phyloP scores from a whole-genome alignment of 2,329 filamentous ascomycete genomes.

The Truncatella angustata region DNA sequence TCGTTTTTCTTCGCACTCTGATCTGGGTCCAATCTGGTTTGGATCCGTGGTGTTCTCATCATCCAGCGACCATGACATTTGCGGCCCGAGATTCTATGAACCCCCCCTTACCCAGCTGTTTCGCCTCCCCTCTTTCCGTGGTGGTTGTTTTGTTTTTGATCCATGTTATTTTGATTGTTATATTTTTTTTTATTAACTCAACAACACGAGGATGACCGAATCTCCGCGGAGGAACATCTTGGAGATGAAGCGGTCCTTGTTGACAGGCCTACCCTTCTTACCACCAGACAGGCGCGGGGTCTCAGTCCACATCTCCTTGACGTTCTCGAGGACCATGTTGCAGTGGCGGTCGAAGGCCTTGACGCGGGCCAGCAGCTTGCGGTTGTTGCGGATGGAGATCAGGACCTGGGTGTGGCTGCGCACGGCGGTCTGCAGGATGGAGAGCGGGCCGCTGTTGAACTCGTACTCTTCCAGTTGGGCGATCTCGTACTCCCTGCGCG shows the following conservation, averaged over 20 bases:
- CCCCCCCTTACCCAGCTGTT: no score
- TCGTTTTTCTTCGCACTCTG: no score
- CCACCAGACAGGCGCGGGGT: constrained; percentile 78
- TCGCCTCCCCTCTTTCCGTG: no score
- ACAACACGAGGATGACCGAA: constrained; percentile 80
- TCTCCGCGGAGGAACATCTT: constrained; percentile 94
- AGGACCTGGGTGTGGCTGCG: constrained; percentile 93
- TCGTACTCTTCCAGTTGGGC: constrained; percentile 70
- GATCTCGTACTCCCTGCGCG: constrained; percentile 53
- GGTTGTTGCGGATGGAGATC: constrained; percentile 97
- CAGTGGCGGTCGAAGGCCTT: constrained; percentile 99
- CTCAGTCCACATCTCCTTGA: constrained; percentile 99
- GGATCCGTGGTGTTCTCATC: no score
- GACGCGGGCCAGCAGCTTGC: constrained; percentile 93
- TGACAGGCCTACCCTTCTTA: constrained; percentile 86
- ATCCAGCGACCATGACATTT: no score
- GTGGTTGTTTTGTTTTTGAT: no score
- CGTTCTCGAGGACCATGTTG: constrained; percentile 98
- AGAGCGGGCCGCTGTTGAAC: constrained; percentile 77
- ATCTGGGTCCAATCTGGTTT: no score
- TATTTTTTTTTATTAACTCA: constrained; percentile 57
- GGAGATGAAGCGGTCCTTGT: constrained; percentile 98
- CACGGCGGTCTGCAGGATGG: constrained; percentile 94
- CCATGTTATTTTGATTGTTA: no score
- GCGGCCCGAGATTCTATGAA: no score